These are phyloP conservation scores for Vanilla planifolia DNA, from an alignment of 106 monocot species.

Conservation along the genomic window DNA sequence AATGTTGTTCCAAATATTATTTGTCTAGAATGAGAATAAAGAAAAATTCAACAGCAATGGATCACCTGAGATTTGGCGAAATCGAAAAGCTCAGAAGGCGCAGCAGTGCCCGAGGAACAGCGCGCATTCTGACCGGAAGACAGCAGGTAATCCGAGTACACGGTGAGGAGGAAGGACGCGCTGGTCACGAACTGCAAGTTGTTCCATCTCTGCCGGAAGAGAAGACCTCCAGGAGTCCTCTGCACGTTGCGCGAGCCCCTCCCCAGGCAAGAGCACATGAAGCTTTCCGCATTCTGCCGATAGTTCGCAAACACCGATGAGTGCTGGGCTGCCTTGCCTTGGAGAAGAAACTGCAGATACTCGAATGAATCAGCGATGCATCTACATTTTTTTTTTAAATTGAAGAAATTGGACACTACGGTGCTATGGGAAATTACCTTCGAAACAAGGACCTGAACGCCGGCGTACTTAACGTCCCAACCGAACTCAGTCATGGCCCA, in stretches of 20 bases:
- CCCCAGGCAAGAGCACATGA: slow-evolving; percentile 83
- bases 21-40: too few species aligned
- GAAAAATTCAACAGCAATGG: too few species aligned
- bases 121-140: slow-evolving; percentile 27
- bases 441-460: slow-evolving; percentile 72
- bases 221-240: slow-evolving; percentile 80
- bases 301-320: slow-evolving; percentile 44
- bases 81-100: slow-evolving; percentile 51
- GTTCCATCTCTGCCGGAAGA: slow-evolving; percentile 90
- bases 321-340: slow-evolving; percentile 56
- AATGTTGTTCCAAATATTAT: too few species aligned
- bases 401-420: too few species aligned
- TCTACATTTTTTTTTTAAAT: too few species aligned
- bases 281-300: slow-evolving; percentile 72
- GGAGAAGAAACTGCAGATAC: slow-evolving; percentile 50
- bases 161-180: slow-evolving; percentile 73
- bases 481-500: slow-evolving; percentile 89
- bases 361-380: neutral
- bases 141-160: slow-evolving; percentile 85
- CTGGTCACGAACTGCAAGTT: slow-evolving; percentile 91
- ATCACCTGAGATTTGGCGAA: slow-evolving; percentile 76
- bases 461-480: slow-evolving; percentile 97
- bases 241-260: slow-evolving; percentile 52
- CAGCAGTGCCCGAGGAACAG: slow-evolving; percentile 45
- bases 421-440: slow-evolving; percentile 38